Evolutionary conservation across 306 rosid genomes (phyloP).

Genomic region (Luffa acutangula): DNA sequence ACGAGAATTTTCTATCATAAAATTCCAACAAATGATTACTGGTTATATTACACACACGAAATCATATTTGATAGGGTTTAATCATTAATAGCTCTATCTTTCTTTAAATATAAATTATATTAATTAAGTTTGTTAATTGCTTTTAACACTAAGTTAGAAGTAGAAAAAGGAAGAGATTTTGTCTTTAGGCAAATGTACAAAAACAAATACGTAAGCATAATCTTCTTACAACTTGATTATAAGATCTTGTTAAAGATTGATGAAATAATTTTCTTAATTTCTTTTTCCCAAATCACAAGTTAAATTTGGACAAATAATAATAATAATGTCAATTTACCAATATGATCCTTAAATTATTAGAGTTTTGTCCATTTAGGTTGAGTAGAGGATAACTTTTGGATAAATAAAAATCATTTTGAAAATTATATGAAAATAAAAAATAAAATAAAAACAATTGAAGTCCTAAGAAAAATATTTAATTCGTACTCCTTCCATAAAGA

Average conservation of each 20-base stretch:
- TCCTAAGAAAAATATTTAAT: too few species aligned
- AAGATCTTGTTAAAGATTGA: background rate
- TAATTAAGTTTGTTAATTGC: background rate
- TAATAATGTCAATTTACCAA: background rate
- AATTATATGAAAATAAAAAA: too few species aligned
- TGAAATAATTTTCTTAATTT: background rate
- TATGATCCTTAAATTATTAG: background rate
- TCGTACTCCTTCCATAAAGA: too few species aligned
- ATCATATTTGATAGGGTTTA: background rate
- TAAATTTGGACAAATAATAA: background rate
- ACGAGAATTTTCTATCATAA: background rate
- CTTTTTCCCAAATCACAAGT: background rate
- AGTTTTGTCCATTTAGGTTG: too few species aligned
- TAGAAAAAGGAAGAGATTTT: background rate
- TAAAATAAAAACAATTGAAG: too few species aligned
- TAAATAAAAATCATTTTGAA: too few species aligned
- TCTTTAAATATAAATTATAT: background rate
- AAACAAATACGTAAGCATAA: background rate
- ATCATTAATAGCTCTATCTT: background rate
- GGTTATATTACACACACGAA: background rate
- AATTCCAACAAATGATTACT: background rate
- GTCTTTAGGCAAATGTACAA: background rate
- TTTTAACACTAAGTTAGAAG: background rate
- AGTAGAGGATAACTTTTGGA: too few species aligned
- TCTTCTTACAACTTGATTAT: background rate